Base-by-base conservation (phyloP, 2,329 filamentous ascomycete species). In the Colletotrichum salicis region DNA sequence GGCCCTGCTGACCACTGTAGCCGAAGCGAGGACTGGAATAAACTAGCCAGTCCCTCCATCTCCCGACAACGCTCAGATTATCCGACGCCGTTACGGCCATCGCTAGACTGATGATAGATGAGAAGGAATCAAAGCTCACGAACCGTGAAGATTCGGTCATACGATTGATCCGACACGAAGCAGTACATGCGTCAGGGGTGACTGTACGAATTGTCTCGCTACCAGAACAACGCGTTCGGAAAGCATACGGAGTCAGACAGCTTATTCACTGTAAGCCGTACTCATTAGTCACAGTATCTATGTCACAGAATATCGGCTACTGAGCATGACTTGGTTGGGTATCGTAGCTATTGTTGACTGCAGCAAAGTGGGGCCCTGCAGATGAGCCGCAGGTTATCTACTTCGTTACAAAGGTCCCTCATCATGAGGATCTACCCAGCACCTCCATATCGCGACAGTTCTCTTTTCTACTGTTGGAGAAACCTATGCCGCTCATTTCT, bases 401-500 rank as follows among this genome's bases (percentile, higher is more conserved):
- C 5, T 19, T 48, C 8, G 19, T 3, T 48, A 3, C 10, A 11
- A 22, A 22, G 4, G 19, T 22, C 8, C 19, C 41, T 19, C 41
- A 7, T 22, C 19, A 11, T 4, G 19, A 4, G 7, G 41, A 22
- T 10, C 19, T 8, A 48, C 11, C 41, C 19, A 48, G 19, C 19
- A 22, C 19, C 41, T 48, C 41, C 41, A n/a, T 10, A n/a, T 11
- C 41, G 33, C 19, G 41, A 48, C 41, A 8, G 22, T 4, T 48
- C 41, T 22, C 7, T 8, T 7, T 5, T 37, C 60, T 22, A 2
- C 24, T 45, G 48, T 10, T 10, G 8, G 22, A 19, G 12, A n/a
- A 22, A 11, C 7, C 41, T 48, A 48, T 48, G 19, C 11, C 33
- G 13, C 70, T 85, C 79, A 90, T 79, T 89, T 91, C 82, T 88